A percentile compares a stretch with the other conserved stretches of the same genome.
Conservation (phyloP, 106 monocot genomes). For the Platanthera zijinensis region DNA sequence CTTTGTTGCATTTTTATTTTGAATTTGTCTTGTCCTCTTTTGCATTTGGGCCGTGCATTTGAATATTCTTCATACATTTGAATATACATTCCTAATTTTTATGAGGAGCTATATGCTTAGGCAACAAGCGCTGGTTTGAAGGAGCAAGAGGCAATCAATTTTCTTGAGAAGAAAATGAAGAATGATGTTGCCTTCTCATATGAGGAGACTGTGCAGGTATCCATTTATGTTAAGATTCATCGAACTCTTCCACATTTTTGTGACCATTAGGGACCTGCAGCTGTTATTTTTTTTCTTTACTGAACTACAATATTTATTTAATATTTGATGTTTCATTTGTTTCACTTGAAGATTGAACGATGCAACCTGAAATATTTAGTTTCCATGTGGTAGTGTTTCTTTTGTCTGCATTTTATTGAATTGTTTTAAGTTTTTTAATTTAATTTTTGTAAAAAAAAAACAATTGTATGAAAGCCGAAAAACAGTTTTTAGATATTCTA, state of each 20-base stretch:
- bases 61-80: background rate
- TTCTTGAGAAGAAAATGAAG: constrained; percentile 99
- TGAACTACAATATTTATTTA: too few species aligned
- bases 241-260: background rate
- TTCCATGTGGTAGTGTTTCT: too few species aligned
- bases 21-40: background rate
- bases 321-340: background rate
- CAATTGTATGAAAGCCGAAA: too few species aligned
- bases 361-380: background rate
- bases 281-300: too few species aligned
- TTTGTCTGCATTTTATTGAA: too few species aligned
- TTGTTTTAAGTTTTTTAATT: too few species aligned
- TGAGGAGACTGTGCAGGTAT: constrained; percentile 95
- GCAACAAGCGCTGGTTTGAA: constrained; percentile 96
- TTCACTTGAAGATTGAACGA: background rate
- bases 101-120: constrained; percentile 19
- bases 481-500: too few species aligned
- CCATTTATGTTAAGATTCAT: background rate
- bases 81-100: background rate
- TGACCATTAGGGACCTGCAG: too few species aligned
- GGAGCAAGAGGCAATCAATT: constrained; percentile 97
- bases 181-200: constrained; percentile 84
- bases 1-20: background rate
- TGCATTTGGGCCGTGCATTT: background rate
- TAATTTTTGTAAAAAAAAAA: too few species aligned